Base-by-base conservation (phyloP, 2,329 filamentous ascomycete species). In the Stachybotrys echinatus region DNA sequence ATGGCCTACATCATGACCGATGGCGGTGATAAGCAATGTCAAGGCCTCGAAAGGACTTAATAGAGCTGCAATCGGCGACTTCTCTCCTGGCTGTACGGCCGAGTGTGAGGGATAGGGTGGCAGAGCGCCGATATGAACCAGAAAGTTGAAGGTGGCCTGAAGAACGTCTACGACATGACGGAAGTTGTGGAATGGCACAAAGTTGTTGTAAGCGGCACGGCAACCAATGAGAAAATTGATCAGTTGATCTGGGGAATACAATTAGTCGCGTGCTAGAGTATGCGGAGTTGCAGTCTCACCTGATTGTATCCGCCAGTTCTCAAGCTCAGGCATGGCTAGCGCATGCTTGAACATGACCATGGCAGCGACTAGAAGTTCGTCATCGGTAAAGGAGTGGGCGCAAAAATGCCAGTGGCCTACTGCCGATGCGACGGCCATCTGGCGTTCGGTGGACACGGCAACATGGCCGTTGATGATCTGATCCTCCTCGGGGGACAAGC, bases 101-200 rank as follows among this genome's bases (percentile, higher is more conserved):
- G 65, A 64, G 5, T 80, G 39, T n/a, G n/a, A n/a, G 18, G 63
- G 80, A 67, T 88, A 94, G 6, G 81, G 78, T 14, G 87, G 87
- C 46, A 95, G 73, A 31, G 84, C 83, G 50, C 89, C 88, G 47
- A 96, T 85, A 55, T 83, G 83, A 49, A 96, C 77, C 6, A 97
- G 80, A 64, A 96, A 96, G 71, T 87, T 85, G 66, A 96, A 97
- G 4, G 91, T 84, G 2, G 92, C 95, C 67, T 97, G 92, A 48
- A 97, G 77, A 23, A 99, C 94, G 68, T 99, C 94, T 54, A 96
- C 87, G 20, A 96, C 94, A 69, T 99, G 94, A 49, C 92, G 88
- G 67, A 97, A 99, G 70, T 99, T 99, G 74, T 99, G 94, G 64
- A 97, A 99, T 20, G 92, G 88, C 34, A 96, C 91, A 66, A 96